Percentiles rank a stretch among this genome's conserved stretches.
Conservation (phyloP, 306 rosid species). For the Malus domestica region DNA sequence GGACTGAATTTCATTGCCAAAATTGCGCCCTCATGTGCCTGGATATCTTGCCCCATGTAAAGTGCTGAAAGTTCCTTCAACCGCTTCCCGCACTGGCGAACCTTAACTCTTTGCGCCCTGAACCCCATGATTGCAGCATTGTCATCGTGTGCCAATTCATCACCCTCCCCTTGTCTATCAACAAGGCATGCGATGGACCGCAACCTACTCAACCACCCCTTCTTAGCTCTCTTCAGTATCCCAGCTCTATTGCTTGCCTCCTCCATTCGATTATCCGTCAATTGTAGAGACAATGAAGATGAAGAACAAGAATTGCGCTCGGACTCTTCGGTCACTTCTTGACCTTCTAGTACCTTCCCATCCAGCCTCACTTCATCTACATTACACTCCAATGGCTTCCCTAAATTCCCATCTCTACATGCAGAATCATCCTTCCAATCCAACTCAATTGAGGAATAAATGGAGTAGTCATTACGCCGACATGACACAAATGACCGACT, state of each 20-base stretch:
- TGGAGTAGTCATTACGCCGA: slow-evolving; percentile 17
- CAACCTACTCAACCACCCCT: slow-evolving; percentile 57
- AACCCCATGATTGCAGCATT: slow-evolving; percentile 20
- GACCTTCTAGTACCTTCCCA: slow-evolving; percentile 26
- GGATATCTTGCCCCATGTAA: slow-evolving; percentile 80
- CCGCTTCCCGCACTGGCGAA: slow-evolving; percentile 53
- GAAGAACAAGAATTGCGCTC: slow-evolving; percentile 21
- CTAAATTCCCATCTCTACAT: slow-evolving; percentile 24
- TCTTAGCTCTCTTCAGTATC: slow-evolving; percentile 30
- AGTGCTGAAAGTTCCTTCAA: slow-evolving; percentile 81
- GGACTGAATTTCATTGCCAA: slow-evolving; percentile 91
- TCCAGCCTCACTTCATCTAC: slow-evolving; percentile 24
- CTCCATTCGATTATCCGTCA: slow-evolving; percentile 24
- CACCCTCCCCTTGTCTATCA: slow-evolving; percentile 33
- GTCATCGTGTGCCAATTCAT: slow-evolving; percentile 15
- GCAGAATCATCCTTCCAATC: slow-evolving; percentile 23
- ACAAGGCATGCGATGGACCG: slow-evolving; percentile 61
- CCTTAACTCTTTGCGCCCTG: slow-evolving; percentile 67
- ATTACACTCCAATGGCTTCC: slow-evolving; percentile 17
- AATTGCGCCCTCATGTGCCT: slow-evolving; percentile 83
- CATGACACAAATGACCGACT: slow-evolving; percentile 47
- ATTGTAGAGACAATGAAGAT: slow-evolving; percentile 28
- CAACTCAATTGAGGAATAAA: slow-evolving; percentile 23
- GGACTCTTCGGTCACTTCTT: slow-evolving; percentile 25
- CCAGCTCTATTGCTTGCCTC: slow-evolving; percentile 2